Evolutionary conservation across 805 yeast species (phyloP).

Genomic region (Metschnikowia aberdeeniae): DNA sequence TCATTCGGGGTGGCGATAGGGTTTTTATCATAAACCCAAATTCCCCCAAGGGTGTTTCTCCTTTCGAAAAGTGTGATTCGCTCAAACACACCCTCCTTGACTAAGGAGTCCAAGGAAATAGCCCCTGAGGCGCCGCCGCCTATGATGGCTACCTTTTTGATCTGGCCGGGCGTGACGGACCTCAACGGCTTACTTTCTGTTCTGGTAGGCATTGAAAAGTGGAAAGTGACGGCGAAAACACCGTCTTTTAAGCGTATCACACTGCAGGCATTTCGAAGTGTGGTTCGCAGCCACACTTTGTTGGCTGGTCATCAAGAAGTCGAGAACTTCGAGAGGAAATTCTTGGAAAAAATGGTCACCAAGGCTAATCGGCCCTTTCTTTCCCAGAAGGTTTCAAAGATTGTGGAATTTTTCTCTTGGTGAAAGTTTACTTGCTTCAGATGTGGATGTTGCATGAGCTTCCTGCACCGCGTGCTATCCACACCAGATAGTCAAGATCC

Average conservation of each 20-base stretch:
- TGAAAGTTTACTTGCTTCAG: too few relatives aligned
- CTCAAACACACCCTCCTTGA: conserved; percentile 30
- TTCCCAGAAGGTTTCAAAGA: too few relatives aligned
- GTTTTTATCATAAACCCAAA: conserved; percentile 36
- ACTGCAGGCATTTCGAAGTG: neutral
- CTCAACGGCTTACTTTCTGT: neutral
- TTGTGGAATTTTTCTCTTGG: too few relatives aligned
- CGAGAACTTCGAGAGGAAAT: neutral
- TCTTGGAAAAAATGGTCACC: too few relatives aligned
- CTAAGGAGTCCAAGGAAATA: conserved; percentile 35
- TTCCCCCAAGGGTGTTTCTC: conserved; percentile 38
- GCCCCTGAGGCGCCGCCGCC: conserved; percentile 54
- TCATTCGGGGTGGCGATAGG: conserved; percentile 11
- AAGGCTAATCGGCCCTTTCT: too few relatives aligned
- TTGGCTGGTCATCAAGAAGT: neutral
- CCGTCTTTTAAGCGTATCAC: neutral
- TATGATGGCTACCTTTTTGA: conserved; percentile 37
- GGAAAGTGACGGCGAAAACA: neutral
- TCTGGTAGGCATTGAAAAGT: conserved; percentile 1
- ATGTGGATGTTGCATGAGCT: too few relatives aligned
- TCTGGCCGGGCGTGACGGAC: conserved; percentile 3
- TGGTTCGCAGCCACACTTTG: conserved; percentile 15
- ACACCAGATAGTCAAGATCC: too few relatives aligned
- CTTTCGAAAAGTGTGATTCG: conserved; percentile 40
- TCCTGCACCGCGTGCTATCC: too few relatives aligned